Evolutionary conservation across 2,329 filamentous ascomycete genomes (phyloP).

Genomic region (Venturia nashicola): DNA sequence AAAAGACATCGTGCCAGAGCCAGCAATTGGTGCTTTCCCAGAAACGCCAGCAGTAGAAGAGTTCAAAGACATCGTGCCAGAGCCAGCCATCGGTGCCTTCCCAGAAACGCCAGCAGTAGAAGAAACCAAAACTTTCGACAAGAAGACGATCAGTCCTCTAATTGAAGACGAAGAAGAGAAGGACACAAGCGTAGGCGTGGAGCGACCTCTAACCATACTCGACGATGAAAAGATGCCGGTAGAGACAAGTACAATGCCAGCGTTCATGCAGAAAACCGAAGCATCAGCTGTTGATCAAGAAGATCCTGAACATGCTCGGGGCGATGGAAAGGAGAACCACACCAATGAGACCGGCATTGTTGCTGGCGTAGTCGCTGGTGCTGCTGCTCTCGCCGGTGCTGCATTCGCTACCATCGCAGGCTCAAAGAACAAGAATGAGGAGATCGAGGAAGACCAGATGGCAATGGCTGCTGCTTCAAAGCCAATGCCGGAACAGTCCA

Average conservation of each 20-base stretch:
- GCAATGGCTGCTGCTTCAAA: not conserved
- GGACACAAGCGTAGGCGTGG: not conserved
- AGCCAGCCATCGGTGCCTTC: not conserved
- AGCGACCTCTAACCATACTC: not conserved
- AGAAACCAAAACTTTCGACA: not conserved
- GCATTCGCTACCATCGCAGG: slow-evolving; percentile 1
- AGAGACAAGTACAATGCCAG: not conserved
- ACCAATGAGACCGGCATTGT: not conserved
- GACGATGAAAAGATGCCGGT: not conserved
- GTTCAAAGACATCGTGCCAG: not conserved
- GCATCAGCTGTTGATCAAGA: not conserved
- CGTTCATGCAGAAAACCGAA: not conserved
- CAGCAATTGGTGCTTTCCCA: not conserved
- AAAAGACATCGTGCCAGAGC: not conserved
- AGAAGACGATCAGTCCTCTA: not conserved
- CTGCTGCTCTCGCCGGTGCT: slow-evolving; percentile 3
- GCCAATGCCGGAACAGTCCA: not conserved
- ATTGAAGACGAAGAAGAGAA: not conserved
- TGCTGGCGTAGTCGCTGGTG: slow-evolving; percentile 6
- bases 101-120: not conserved
- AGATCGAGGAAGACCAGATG: not conserved
- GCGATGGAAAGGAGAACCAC: not conserved
- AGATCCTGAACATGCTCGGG: not conserved
- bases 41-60: not conserved
- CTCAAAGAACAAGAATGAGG: not conserved